Evolutionary conservation across 257 asterid genomes (phyloP), one percentile per base, ranked within the genome.

Genomic region (Marsdenia floribunda): DNA sequence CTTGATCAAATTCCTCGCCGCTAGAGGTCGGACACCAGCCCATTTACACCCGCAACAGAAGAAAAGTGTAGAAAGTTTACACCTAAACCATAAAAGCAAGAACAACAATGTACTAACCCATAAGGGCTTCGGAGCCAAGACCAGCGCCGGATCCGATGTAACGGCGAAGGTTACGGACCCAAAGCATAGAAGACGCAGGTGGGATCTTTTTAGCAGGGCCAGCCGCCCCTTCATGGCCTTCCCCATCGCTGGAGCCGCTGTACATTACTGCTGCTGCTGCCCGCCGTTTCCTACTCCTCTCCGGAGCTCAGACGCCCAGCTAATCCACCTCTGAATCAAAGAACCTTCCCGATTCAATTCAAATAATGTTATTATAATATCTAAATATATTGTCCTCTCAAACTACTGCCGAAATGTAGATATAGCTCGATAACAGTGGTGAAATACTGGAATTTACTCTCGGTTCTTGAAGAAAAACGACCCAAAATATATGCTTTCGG

Each of bases 81-180:
- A 35, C n/a, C 12, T 4, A 14, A 19, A 3, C 14, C 47, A 58
- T 26, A 44, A 12, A 57, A 63, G 57, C 50, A 61, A 61, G 44
- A 29, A 53, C n/a, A 13, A 44, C 16, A 37, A 14, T 47, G 47
- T 8, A 83, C 88, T 60, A 73, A 95, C 98, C 99, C 98, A 92
- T 95, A 18, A 95, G 90, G 54, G 99, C 97, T 88, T 95, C 99
- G 71, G 99, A 95, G 77, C 99, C 98, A 74, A 95, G 97, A 66
- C 99, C 99, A 3, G 98, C 90, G 19, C 96, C 99, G 82, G 97
- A 89, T 88, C 99, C 99, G 77, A 95, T 92, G 89, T 77, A 95
- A 70, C 97, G 95, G 75, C 98, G 96, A 76, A 95, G 96, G 77
- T 95, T 95, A 29, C 99, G 96, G 77, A 95, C 99, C 99, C 99